Base-by-base conservation (phyloP, 768 basidiomycete genomes). In the Leccinum longicurvipes region DNA sequence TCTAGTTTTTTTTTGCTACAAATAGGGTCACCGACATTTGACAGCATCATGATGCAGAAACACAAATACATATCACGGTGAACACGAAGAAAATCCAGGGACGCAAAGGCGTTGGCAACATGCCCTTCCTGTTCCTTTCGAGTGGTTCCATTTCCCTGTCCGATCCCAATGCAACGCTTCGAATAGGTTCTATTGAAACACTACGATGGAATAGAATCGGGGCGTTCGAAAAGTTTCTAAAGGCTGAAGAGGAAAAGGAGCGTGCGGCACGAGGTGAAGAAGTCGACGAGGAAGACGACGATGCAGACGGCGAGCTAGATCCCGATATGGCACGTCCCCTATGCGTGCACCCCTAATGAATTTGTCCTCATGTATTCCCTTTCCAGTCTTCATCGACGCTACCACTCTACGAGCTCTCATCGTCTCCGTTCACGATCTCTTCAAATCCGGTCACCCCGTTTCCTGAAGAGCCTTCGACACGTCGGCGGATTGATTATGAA, bases 21-120 rank as follows among this genome's bases (percentile, higher is more conserved):
- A 12, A 4, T 9, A 39, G 14, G 8, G 24, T 51, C 39, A 25
- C 58, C 55, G 17, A 60, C 46, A 21, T 11, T 8, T 6, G 50
- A 12, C 57, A 89, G 85, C 75, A 82, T 62, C 84, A 87, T 59
- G 73, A 78, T 12, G 72, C 74, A 2, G 69, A 71, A 2, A 79
- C 77, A 1, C 77, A 49, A 46, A 70, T 89, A 11, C 87, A 89
- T 56, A 84, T 89, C 48, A 85, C 85, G 2, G 67, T 84, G 42
- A 84, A 86, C 61, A 79, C 76, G 3, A 71, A 72, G 10, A 68
- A 73, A n/a, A 67, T 88, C 14, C 78, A 78, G 11, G 67, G 73
- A 2, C 80, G 86, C 10, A 79, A 78, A 58, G 87, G 87, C 4
- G 69, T 68, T 2, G 81, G 85, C 4, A 87, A 88, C 63, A 74